Evolutionary conservation across 2,329 filamentous ascomycete species (phyloP), one percentile per base, ranked within the genome.

Genomic region (Exophiala aquamarina): DNA sequence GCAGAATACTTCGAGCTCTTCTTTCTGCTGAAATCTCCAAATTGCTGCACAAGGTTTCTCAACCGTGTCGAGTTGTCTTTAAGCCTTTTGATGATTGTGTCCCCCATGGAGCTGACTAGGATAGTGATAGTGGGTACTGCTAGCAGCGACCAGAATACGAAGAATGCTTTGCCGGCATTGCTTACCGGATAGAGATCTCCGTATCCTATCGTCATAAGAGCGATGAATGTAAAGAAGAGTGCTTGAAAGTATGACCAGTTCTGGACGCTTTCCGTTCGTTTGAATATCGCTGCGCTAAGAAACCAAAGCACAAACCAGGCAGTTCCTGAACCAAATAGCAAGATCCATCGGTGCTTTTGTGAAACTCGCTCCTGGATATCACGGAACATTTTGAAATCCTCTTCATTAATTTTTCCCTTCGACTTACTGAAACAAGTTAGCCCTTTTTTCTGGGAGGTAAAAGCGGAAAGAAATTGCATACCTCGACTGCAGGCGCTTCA

Each of bases 371-470:
- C 60, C 31, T 72, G 69, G 3, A 72, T 66, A 33, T 65, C 63
- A n/a, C 71, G 67, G 70, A 74, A 73, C 7, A 70, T 62, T 9
- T 65, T 59, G 47, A 75, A 67, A 41, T 66, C 64, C 18, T 58
- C 57, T 47, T 58, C 18, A n/a, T 49, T 89, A 84, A 31, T 79
- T 75, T 47, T 82, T 81, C 33, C 86, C 79, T 15, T 84, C 77
- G 55, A 84, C 72, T 35, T 34, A 86, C 70, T 0, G 84, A 60
- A 0, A 83, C 56, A 0, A 81, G 58, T 50, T 73, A 78, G 8
- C 71, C 69, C 10, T 36, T 31, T 14, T 19, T 41, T 8, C 6
- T 34, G 5, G 17, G 32, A n/a, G 17, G 32, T 31, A 31, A 31
- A 31, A 31, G 28, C n/a, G n/a, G 9, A n/a, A 34, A 34, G 32